Percentiles rank a stretch among this genome's conserved stretches.
phyloP scores from a whole-genome alignment of 2,329 filamentous ascomycete species.

The Plenodomus lindquistii region DNA sequence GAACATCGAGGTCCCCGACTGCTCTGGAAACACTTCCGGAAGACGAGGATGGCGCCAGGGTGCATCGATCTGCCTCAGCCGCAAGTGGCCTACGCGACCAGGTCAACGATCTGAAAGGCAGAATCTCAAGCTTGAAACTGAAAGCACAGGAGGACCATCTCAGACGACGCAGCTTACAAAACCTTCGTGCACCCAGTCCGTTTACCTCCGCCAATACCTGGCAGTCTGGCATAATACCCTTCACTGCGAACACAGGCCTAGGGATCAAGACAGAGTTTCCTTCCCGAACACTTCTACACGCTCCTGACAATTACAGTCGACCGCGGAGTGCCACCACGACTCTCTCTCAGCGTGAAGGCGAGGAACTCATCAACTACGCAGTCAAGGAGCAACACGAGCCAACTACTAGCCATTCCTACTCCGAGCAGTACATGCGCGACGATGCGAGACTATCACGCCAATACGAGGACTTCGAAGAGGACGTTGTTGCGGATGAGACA shows the following conservation, averaged over 20 bases:
- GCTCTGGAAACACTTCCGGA: slow-evolving; percentile 49
- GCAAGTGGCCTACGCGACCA: slow-evolving; percentile 77
- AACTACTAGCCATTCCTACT: slow-evolving; percentile 4
- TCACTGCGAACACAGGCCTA: slow-evolving; percentile 33
- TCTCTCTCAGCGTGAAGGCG: slow-evolving; percentile 20
- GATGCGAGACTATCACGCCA: slow-evolving; percentile 27
- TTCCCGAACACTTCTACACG: slow-evolving; percentile 26
- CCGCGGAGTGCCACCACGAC: slow-evolving; percentile 17
- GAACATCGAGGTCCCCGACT: slow-evolving; percentile 41
- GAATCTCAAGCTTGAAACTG: slow-evolving; percentile 78
- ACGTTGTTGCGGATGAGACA: slow-evolving; percentile 33
- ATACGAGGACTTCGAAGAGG: slow-evolving; percentile 24
- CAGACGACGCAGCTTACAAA: slow-evolving; percentile 76
- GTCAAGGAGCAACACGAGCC: slow-evolving; percentile 1
- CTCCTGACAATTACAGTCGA: slow-evolving; percentile 8
- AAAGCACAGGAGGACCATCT: slow-evolving; percentile 79
- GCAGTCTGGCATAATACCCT: slow-evolving; percentile 49
- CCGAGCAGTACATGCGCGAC: slow-evolving; percentile 24
- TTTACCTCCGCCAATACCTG: slow-evolving; percentile 73
- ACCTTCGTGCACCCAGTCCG: slow-evolving; percentile 73
- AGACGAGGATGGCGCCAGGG: slow-evolving; percentile 37
- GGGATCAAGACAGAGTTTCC: slow-evolving; percentile 34
- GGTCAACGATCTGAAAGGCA: slow-evolving; percentile 82
- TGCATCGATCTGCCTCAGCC: slow-evolving; percentile 71
- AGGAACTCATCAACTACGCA: slow-evolving; percentile 13